A percentile compares a stretch with the other conserved stretches of the same genome.
These are phyloP conservation scores for Pseudogymnoascus sp. DNA, from an alignment of 2,329 filamentous ascomycete species.

Conservation along the genomic window DNA sequence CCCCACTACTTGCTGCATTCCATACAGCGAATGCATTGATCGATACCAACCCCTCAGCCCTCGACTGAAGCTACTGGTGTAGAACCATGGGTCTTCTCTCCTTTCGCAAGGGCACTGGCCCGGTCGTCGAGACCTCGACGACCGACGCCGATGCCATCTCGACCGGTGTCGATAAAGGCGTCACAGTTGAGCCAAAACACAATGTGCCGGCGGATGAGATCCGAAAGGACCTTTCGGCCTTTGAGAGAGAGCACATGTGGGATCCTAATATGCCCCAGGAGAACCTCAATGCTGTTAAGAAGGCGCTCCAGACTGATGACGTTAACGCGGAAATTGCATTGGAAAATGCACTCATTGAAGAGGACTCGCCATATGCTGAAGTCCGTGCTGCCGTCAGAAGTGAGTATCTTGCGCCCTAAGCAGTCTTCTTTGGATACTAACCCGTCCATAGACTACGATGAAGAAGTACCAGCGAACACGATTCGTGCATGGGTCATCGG, in stretches of 20 bases:
- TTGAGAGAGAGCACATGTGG: constrained; percentile 10
- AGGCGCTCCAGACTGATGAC: constrained; percentile 19
- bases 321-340: constrained; percentile 29
- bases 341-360: constrained; percentile 35
- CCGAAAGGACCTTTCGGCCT: not conserved
- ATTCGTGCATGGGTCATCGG: constrained; percentile 50
- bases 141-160: not conserved
- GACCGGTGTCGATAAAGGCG: not conserved
- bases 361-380: constrained; percentile 59
- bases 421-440: constrained; percentile 29
- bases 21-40: not conserved
- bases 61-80: not conserved
- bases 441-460: constrained; percentile 37
- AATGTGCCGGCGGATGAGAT: not conserved
- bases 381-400: constrained; percentile 50
- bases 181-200: not conserved
- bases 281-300: constrained; percentile 15
- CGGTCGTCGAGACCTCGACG: not conserved
- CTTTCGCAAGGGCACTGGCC: not conserved
- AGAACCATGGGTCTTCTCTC: constrained; percentile 1
- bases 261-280: constrained; percentile 21
- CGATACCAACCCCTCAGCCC: not conserved
- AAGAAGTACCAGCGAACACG: constrained; percentile 57
- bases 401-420: constrained; percentile 44
- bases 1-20: not conserved